These are phyloP conservation scores for Euphrasia arctica DNA, from an alignment of 305 asterid genomes.

Conservation along the genomic window DNA sequence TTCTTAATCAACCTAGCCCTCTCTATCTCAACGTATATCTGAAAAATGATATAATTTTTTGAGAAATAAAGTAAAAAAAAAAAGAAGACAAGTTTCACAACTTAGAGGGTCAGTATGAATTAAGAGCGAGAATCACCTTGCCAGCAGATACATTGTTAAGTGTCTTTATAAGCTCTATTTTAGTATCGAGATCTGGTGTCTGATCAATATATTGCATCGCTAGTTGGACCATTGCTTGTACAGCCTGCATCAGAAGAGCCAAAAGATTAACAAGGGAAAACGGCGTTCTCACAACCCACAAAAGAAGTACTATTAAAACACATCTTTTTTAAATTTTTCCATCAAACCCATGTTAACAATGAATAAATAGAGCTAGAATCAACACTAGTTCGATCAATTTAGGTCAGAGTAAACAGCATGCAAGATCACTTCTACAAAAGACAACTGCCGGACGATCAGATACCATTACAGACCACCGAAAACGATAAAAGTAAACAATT, in stretches of 20 bases:
- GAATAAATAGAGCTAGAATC: no score
- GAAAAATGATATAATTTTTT: no score
- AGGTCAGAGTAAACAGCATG: no score
- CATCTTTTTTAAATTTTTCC: neutral
- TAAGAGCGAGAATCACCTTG: conserved; percentile 42
- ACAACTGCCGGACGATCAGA: no score
- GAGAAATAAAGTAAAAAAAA: neutral
- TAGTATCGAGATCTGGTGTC: conserved; percentile 79
- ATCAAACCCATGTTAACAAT: no score
- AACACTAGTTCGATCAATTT: no score
- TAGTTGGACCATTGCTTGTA: conserved; percentile 87
- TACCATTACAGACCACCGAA: neutral
- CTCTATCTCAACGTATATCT: no score
- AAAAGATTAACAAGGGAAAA: conserved; percentile 13
- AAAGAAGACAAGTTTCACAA: neutral
- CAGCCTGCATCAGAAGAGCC: conserved; percentile 52
- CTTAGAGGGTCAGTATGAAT: neutral
- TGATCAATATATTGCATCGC: conserved; percentile 83
- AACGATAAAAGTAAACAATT: neutral
- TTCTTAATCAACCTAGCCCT: no score
- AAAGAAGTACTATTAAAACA: neutral
- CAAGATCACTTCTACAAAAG: no score
- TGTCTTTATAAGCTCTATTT: conserved; percentile 74
- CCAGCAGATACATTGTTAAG: conserved; percentile 84
- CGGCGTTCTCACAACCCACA: neutral